Evolutionary conservation across 2,329 filamentous ascomycete genomes (phyloP).

Genomic region (Colletotrichum theobromicola): DNA sequence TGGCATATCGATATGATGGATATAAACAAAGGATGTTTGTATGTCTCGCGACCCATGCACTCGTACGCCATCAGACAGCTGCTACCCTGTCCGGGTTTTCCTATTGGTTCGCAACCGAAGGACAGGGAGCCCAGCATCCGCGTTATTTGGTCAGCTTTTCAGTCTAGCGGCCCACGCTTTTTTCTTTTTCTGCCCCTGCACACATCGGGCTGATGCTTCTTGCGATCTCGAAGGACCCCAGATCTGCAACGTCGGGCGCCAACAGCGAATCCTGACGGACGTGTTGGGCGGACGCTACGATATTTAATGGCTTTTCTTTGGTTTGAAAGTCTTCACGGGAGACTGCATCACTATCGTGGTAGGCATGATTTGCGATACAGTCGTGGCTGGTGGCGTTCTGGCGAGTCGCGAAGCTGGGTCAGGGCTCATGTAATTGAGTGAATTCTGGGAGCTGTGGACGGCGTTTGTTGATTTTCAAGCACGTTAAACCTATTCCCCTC

Average conservation of each 20-base stretch:
- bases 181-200: slow-evolving; percentile 11
- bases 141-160: neutral
- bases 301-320: neutral
- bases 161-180: slow-evolving; percentile 3
- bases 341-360: neutral
- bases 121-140: neutral
- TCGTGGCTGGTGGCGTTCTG: slow-evolving; percentile 4
- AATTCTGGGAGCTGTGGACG: neutral
- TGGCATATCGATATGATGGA: neutral
- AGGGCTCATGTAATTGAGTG: neutral
- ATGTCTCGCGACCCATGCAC: slow-evolving; percentile 6
- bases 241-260: slow-evolving; percentile 14
- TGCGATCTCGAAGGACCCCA: neutral
- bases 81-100: neutral
- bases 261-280: neutral
- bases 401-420: neutral
- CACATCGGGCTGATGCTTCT: neutral
- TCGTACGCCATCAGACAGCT: neutral
- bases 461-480: neutral
- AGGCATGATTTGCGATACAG: neutral
- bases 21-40: slow-evolving; percentile 2
- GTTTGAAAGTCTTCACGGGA: neutral
- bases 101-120: slow-evolving; percentile 1
- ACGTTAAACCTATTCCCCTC: neutral
- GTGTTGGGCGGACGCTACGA: neutral